These are phyloP conservation scores for Ceratocystis albifundus DNA, from an alignment of 2,329 filamentous ascomycete species.

Conservation along the genomic window DNA sequence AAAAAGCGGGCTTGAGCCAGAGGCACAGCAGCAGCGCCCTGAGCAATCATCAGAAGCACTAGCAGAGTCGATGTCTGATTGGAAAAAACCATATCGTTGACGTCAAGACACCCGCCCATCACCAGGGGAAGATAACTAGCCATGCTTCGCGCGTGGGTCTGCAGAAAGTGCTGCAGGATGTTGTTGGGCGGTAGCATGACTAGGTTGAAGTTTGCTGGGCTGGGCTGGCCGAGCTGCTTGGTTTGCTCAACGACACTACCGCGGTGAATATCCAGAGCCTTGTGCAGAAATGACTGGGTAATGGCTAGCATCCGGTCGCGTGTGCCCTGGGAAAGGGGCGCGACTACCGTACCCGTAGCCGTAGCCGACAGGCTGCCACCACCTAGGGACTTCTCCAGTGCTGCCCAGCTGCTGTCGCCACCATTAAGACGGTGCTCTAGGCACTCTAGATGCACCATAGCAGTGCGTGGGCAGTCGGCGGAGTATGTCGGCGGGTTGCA, in stretches of 20 bases:
- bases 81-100: slow-evolving; percentile 55
- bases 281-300: slow-evolving; percentile 58
- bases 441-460: slow-evolving; percentile 41
- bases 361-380: slow-evolving; percentile 24
- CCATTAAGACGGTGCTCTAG: slow-evolving; percentile 39
- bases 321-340: slow-evolving; percentile 39
- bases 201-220: slow-evolving; percentile 46
- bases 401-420: slow-evolving; percentile 37
- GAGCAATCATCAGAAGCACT: slow-evolving; percentile 60
- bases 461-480: slow-evolving; percentile 38
- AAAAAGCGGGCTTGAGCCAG: slow-evolving; percentile 54
- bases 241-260: slow-evolving; percentile 27
- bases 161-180: slow-evolving; percentile 56
- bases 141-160: slow-evolving; percentile 54
- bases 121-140: slow-evolving; percentile 56
- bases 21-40: slow-evolving; percentile 55
- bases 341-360: slow-evolving; percentile 29
- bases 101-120: slow-evolving; percentile 47
- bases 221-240: slow-evolving; percentile 33
- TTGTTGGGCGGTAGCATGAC: slow-evolving; percentile 53
- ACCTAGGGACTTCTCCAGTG: slow-evolving; percentile 35
- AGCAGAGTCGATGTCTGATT: slow-evolving; percentile 55
- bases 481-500: slow-evolving; percentile 39
- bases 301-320: slow-evolving; percentile 61
- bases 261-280: slow-evolving; percentile 56